Evolutionary conservation across 805 yeast species (phyloP).

Genomic region (Yarrowia porcina): DNA sequence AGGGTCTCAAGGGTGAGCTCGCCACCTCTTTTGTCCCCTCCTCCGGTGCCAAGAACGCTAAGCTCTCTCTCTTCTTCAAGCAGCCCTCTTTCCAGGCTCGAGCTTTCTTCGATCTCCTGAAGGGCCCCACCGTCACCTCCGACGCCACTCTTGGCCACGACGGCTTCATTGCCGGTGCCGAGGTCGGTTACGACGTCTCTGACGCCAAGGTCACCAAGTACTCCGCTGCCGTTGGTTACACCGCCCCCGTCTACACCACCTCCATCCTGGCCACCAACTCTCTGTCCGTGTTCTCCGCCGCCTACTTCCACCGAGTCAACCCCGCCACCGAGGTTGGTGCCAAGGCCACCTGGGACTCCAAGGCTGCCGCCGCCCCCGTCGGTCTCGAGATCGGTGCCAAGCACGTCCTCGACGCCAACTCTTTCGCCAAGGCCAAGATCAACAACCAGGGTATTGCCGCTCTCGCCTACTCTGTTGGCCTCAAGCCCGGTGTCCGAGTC

Average conservation of each 20-base stretch:
- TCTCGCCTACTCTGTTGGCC: conserved; percentile 86
- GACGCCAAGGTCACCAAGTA: conserved; percentile 90
- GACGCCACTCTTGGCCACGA: conserved; percentile 93
- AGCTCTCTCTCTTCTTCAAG: conserved; percentile 82
- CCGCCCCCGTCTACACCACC: conserved; percentile 80
- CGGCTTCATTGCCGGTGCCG: conserved; percentile 95
- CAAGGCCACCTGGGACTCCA: conserved; percentile 92
- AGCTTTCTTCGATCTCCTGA: conserved; percentile 89
- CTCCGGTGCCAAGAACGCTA: conserved; percentile 71
- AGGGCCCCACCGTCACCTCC: conserved; percentile 94
- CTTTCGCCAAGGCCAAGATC: conserved; percentile 94
- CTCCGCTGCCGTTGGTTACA: conserved; percentile 91
- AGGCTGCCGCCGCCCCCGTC: conserved; percentile 67
- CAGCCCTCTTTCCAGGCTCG: conserved; percentile 93
- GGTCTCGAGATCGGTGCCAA: conserved; percentile 94
- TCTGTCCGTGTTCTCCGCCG: conserved; percentile 86
- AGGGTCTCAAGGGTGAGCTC: conserved; percentile 91
- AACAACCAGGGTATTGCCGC: conserved; percentile 95
- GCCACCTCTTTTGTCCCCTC: conserved; percentile 87
- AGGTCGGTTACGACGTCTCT: conserved; percentile 92
- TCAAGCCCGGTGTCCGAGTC: conserved; percentile 93
- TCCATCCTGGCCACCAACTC: conserved; percentile 82
- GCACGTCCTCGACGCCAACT: conserved; percentile 80
- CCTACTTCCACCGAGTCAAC: conserved; percentile 94
- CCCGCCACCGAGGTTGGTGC: conserved; percentile 95